A percentile compares a stretch with the other conserved stretches of the same genome.
Evolutionary conservation across 768 basidiomycete genomes (phyloP).

Genomic region (Cystofilobasidium capitatum): DNA sequence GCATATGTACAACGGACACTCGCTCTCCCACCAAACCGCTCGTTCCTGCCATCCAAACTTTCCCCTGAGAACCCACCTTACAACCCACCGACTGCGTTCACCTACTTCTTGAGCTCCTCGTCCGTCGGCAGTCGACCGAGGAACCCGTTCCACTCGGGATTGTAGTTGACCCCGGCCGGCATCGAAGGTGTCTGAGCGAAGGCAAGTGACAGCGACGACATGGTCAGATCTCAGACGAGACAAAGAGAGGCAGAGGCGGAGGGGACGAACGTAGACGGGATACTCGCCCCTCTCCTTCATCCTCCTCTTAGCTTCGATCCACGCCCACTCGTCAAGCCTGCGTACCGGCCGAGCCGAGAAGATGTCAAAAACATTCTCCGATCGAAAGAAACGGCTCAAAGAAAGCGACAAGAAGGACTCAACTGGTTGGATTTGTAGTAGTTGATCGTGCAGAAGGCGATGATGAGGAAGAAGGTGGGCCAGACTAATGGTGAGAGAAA

Average conservation of each 20-base stretch:
- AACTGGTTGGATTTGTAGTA: slow-evolving; percentile 1
- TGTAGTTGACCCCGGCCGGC: slow-evolving; percentile 4
- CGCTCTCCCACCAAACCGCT: too few species aligned
- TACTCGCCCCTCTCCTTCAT: slow-evolving; percentile 2
- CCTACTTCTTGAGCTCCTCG: neutral
- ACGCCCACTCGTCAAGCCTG: slow-evolving; percentile 3
- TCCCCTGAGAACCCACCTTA: too few species aligned
- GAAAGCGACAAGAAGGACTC: neutral
- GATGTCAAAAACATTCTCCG: neutral
- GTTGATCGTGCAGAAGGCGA: neutral
- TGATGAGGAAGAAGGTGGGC: neutral
- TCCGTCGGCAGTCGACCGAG: neutral
- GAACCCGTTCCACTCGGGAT: neutral
- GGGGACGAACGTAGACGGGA: slow-evolving; percentile 1
- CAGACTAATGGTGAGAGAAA: neutral
- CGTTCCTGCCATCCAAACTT: too few species aligned
- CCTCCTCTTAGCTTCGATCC: neutral
- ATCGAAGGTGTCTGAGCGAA: neutral
- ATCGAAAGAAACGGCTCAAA: neutral
- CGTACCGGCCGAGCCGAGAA: neutral
- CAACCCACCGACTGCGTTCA: too few species aligned
- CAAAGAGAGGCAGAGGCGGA: neutral
- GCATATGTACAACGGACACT: too few species aligned
- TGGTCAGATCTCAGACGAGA: neutral
- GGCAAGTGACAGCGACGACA: neutral